Evolutionary conservation across 2,329 filamentous ascomycete species (phyloP).

Genomic region (Cercospora sesami): DNA sequence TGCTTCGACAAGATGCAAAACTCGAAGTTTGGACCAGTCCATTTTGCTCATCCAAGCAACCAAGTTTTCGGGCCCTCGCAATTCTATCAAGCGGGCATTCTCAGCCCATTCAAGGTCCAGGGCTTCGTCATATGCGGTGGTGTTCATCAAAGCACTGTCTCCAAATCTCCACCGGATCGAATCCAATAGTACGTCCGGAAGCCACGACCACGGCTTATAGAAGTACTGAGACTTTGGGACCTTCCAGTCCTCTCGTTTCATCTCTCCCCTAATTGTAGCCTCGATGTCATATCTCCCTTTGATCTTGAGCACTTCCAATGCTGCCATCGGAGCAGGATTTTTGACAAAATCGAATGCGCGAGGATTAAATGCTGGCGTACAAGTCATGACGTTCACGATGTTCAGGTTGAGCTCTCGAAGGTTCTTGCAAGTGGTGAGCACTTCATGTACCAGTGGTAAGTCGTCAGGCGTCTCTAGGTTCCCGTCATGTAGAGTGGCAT

Average conservation of each 20-base stretch:
- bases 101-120: not conserved
- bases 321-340: not conserved
- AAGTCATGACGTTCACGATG: not conserved
- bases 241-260: not conserved
- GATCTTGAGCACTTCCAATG: not conserved
- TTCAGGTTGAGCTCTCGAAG: not conserved
- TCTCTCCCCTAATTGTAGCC: not conserved
- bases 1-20: not conserved
- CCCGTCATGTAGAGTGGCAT: not conserved
- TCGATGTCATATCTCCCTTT: not conserved
- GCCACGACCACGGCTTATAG: not conserved
- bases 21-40: not conserved
- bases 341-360: not conserved
- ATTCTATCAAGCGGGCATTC: not conserved
- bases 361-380: not conserved
- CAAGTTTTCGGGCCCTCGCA: not conserved
- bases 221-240: not conserved
- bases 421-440: not conserved
- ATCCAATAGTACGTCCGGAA: not conserved
- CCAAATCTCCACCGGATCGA: not conserved
- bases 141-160: not conserved
- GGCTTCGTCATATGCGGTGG: not conserved
- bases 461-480: not conserved
- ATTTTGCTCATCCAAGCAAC: not conserved
- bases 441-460: not conserved